A percentile compares a stretch with the other conserved stretches of the same genome.
Conservation (phyloP, 352 stramenopile species). For the Thalassiosira exigua region DNA sequence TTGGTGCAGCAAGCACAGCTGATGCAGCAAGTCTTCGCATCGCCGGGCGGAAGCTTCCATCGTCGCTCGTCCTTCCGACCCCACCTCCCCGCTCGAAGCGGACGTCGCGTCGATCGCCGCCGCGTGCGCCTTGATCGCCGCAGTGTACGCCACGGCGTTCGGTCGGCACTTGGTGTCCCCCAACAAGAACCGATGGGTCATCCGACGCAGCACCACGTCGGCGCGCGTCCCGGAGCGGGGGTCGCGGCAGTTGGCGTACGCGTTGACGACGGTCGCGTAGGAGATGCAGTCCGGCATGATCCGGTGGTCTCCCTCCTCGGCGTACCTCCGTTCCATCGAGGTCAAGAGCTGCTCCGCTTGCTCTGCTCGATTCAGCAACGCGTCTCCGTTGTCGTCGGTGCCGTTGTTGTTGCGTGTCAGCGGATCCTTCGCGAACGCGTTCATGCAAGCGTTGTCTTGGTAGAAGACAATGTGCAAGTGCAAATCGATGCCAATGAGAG, state of each 20-base stretch:
- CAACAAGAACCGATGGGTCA: constrained; percentile 47
- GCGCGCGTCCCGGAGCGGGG: constrained; percentile 23
- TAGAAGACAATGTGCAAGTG: no score
- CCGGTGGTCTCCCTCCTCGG: constrained; percentile 37
- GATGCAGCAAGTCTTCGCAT: constrained; percentile 51
- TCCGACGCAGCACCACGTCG: constrained; percentile 41
- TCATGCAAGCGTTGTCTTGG: constrained; percentile 56
- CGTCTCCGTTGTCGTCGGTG: neutral
- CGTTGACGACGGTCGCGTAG: constrained; percentile 58
- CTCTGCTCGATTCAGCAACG: constrained; percentile 9
- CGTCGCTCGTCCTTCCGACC: neutral
- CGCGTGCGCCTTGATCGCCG: constrained; percentile 60
- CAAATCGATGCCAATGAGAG: no score
- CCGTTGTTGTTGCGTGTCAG: constrained; percentile 13
- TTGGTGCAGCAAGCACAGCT: constrained; percentile 43
- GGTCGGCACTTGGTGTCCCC: constrained; percentile 43
- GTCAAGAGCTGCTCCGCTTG: constrained; percentile 52
- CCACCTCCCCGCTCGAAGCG: neutral
- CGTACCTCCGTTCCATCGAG: constrained; percentile 53
- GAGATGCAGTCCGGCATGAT: constrained; percentile 60
- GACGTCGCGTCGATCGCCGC: constrained; percentile 43
- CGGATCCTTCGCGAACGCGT: constrained; percentile 58
- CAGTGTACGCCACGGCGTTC: constrained; percentile 41
- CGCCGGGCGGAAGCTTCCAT: constrained; percentile 30
- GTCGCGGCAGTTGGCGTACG: constrained; percentile 46